A percentile compares a stretch with the other conserved stretches of the same genome.
These are phyloP conservation scores for Laetiporus sulphureus DNA, from an alignment of 1,284 basidiomycete species.

Conservation along the genomic window DNA sequence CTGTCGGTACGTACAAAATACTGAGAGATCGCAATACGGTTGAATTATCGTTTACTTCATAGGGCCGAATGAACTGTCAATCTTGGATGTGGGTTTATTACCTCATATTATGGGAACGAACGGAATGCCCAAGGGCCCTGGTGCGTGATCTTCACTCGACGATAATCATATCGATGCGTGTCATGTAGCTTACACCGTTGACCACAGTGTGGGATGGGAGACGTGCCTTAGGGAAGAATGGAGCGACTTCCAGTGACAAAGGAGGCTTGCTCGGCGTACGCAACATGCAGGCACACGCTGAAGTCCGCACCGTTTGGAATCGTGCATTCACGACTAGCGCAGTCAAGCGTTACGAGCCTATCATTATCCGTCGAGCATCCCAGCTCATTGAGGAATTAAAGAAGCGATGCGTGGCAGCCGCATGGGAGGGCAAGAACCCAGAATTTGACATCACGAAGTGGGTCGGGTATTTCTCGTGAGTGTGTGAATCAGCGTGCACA, in stretches of 20 bases:
- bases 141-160: no score
- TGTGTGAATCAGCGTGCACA: no score
- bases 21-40: neutral
- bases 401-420: neutral
- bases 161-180: no score
- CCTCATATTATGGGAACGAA: slow-evolving; percentile 13
- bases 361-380: slow-evolving; percentile 31
- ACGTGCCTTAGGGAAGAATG: neutral
- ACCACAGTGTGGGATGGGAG: slow-evolving; percentile 6
- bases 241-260: neutral
- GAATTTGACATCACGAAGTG: slow-evolving; percentile 36
- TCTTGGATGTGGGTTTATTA: slow-evolving; percentile 16
- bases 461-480: slow-evolving; percentile 49
- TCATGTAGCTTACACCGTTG: neutral
- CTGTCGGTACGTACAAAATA: slow-evolving; percentile 20
- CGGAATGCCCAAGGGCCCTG: slow-evolving; percentile 11
- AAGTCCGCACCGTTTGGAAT: slow-evolving; percentile 46
- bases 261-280: slow-evolving; percentile 13
- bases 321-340: slow-evolving; percentile 43
- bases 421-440: slow-evolving; percentile 18
- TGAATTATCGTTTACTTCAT: no score
- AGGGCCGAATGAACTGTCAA: slow-evolving; percentile 24
- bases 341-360: slow-evolving; percentile 43
- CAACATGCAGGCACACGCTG: slow-evolving; percentile 33
- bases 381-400: slow-evolving; percentile 34